Base-by-base conservation (phyloP, 208 protist genomes). In the Trichomonas gallinae region DNA sequence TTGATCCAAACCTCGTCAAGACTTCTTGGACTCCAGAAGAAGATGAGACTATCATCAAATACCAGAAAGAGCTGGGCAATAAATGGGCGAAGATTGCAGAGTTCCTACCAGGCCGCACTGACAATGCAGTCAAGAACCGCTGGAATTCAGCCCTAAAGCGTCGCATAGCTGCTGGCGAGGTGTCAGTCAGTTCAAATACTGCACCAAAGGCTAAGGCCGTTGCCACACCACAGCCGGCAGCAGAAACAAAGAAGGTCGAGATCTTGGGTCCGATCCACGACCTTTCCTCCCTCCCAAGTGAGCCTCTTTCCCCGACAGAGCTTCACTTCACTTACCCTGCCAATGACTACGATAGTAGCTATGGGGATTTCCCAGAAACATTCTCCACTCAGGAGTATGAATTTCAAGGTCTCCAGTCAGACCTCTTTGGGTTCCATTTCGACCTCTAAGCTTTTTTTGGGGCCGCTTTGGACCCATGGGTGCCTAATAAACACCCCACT, bases 61-160 rank as follows among this genome's bases (percentile, higher is more conserved):
- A 96, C 36, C 97, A 97, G n/a, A 49, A 85, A 0, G 72, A 96
- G 31, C 45, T 97, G 23, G 97, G 97, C 21, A 97, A 97, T 83
- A 63, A 96, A 6, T 97, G 97, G 97, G 96, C 96, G 9, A 82
- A 97, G 48, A 97, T 97, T 81, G 97, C 97, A 26, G 97, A 97
- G 89, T 81, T 48, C 11, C 96, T 97, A 0, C 97, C 97, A 40
- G 97, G 97, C 31, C 58, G 58, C 26, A 97, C 97, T n/a, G 97
- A 97, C 93, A 97, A 97, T 82, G 96, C 97, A 9, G 97, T 97
- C 0, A 97, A 97, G 93, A 97, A 97, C 63, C 97, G 96, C n/a
- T 97, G 97, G 97, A 97, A 97, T 63, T 97, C 97, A 34, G 97
- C 97, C n/a, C 83, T 97, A 46, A 72, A 72, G 58, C 58, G 58